Evolutionary conservation across 441 rosid genomes (phyloP).

Genomic region (Macaranga tanarius): DNA sequence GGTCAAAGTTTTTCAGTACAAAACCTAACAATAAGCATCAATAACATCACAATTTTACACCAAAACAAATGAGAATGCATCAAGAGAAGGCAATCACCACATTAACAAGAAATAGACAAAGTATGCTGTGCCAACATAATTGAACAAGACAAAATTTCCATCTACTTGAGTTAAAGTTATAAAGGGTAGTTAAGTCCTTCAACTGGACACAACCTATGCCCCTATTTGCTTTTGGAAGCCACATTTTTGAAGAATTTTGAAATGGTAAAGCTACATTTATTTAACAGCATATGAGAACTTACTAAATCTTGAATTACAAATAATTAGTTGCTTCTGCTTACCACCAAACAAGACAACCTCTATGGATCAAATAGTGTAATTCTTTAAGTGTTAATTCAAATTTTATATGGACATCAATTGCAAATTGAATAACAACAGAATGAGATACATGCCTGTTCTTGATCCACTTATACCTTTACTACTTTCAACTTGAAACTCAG

Average conservation of each 20-base stretch:
- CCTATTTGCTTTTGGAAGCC: not conserved
- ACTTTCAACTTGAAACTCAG: not conserved
- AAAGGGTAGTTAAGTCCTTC: not conserved
- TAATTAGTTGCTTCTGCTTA: no score
- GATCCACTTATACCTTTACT: not conserved
- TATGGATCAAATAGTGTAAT: not conserved
- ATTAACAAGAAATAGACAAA: not conserved
- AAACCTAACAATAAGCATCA: not conserved
- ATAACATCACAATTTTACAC: not conserved
- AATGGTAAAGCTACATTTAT: no score
- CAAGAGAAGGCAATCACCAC: conserved; percentile 2
- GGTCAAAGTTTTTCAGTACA: not conserved
- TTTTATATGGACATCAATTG: not conserved
- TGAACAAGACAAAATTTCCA: not conserved
- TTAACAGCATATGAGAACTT: no score
- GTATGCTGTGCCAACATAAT: not conserved
- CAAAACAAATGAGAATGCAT: not conserved
- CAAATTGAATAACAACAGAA: not conserved
- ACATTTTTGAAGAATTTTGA: no score
- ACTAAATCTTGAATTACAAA: no score
- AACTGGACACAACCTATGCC: not conserved
- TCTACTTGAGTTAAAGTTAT: not conserved
- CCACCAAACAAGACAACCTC: no score
- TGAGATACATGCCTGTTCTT: not conserved
- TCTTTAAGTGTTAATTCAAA: not conserved